Evolutionary conservation across 257 asterid genomes (phyloP).

Genomic region (Phtheirospermum japonicum): DNA sequence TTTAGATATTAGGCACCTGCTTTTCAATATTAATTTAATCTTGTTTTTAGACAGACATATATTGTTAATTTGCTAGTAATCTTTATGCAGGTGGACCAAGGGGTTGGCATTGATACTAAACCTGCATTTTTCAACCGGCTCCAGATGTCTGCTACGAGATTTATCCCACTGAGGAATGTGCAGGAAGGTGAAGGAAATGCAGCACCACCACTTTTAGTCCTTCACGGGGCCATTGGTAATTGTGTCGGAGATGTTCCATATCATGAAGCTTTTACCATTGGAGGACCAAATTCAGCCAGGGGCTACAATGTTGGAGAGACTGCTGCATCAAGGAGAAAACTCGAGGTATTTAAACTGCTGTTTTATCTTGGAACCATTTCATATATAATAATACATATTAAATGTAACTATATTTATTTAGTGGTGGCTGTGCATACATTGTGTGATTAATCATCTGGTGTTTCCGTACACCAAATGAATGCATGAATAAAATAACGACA

Average conservation of each 20-base stretch:
- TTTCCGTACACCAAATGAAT: too few relatives aligned
- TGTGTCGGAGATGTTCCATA: slow-evolving; percentile 99
- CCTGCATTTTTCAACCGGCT: slow-evolving; percentile 89
- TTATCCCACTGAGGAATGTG: slow-evolving; percentile 70
- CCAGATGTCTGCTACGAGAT: slow-evolving; percentile 75
- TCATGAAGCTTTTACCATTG: slow-evolving; percentile 90
- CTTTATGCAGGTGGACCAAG: slow-evolving; percentile 94
- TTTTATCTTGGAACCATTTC: neutral
- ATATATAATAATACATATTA: too few relatives aligned
- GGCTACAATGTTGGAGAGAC: slow-evolving; percentile 99
- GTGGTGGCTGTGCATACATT: too few relatives aligned
- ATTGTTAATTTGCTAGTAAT: too few relatives aligned
- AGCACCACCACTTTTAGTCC: slow-evolving; percentile 91
- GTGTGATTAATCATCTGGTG: too few relatives aligned
- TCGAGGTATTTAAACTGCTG: slow-evolving; percentile 68
- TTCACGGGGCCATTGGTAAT: slow-evolving; percentile 93
- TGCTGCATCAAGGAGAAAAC: slow-evolving; percentile 87
- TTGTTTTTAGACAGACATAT: too few relatives aligned
- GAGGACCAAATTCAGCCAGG: slow-evolving; percentile 94
- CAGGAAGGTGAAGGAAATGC: slow-evolving; percentile 92
- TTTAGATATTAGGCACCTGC: too few relatives aligned
- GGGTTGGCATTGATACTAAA: slow-evolving; percentile 83
- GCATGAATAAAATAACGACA: too few relatives aligned
- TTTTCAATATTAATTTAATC: too few relatives aligned
- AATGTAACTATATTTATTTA: too few relatives aligned